Conservation (phyloP, 1,139 yeast species). For the Candida buenavistaensis region DNA sequence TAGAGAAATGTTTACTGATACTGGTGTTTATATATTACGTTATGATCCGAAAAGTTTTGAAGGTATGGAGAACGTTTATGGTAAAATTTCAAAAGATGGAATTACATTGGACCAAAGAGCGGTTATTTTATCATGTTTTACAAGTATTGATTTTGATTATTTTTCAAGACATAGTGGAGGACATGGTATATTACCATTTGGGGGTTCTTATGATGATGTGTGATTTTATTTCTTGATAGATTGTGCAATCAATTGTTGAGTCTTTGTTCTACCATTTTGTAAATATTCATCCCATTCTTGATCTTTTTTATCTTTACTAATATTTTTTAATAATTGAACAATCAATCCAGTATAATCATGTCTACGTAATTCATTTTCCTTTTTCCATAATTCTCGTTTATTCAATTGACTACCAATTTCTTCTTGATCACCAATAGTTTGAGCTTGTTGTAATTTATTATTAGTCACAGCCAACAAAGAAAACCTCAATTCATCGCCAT, state of each 20-base stretch:
- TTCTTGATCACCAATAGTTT: conserved; percentile 37
- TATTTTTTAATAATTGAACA: conserved; percentile 44
- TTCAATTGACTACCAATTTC: conserved; percentile 27
- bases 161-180: conserved; percentile 83
- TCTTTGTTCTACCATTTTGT: conserved; percentile 27
- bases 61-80: conserved; percentile 33
- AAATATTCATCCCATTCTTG: conserved; percentile 47
- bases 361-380: conserved; percentile 49
- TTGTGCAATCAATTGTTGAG: conserved; percentile 13
- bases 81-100: conserved; percentile 11
- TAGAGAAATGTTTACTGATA: conserved; percentile 88
- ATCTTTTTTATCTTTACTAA: conserved; percentile 35
- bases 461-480: conserved; percentile 58
- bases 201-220: conserved; percentile 27
- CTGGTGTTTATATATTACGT: conserved; percentile 85
- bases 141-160: conserved; percentile 92
- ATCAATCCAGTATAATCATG: conserved; percentile 59
- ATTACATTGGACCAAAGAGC: conserved; percentile 78
- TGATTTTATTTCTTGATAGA: conserved; percentile 9
- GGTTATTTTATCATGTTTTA: conserved; percentile 79
- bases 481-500: conserved; percentile 56
- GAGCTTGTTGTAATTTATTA: conserved; percentile 45
- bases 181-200: conserved; percentile 39
- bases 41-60: conserved; percentile 73
- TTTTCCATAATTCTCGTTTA: conserved; percentile 40